Base-by-base conservation (phyloP, 2,329 filamentous ascomycete species). In the Amauroascus verrucosus region DNA sequence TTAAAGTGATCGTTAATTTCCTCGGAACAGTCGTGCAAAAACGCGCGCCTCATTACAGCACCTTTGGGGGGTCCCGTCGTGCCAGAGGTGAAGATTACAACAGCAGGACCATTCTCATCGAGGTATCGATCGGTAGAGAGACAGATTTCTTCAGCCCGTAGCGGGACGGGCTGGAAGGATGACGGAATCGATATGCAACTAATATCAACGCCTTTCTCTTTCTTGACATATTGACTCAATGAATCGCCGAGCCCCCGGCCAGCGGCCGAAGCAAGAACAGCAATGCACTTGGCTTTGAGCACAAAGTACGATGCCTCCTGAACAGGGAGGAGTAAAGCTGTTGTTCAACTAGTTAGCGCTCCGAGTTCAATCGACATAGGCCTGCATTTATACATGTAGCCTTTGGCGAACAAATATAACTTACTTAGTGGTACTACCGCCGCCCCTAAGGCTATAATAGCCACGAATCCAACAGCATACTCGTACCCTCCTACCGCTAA, bases 401-500 rank as follows among this genome's bases (percentile, higher is more conserved):
- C 6, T 45, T 22, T 3, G 20, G 7, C 16, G 8, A 30, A 9
- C 30, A 43, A 24, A 13, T 43, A 24, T 5, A 30, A 48, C 54
- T 54, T 43, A 60, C 58, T 44, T 24, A 76, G 68, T 3, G 73
- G 74, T 6, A 77, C 74, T 1, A 70, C 69, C 13, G 72, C 74
- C 3, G 70, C 75, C 16, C 73, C 73, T 1, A 74, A 56, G 7
- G 74, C 73, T 32, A 75, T 63, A n/a, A 74, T 65, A 3, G 73
- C 70, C 26, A 76, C 64, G 57, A 75, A 72, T 3, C 69, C 73
- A n/a, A 76, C 71, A 3, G 70, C 66, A 58, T 71, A 77, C 53
- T 75, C 73, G 58, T 76, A 76, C 4, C 74, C 69, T 6, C 72
- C 72, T 2, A 71, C 65, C 9, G 72, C 73, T 30, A 77, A 62